Base-by-base conservation (phyloP, 306 rosid genomes). In the Cucumis melo region DNA sequence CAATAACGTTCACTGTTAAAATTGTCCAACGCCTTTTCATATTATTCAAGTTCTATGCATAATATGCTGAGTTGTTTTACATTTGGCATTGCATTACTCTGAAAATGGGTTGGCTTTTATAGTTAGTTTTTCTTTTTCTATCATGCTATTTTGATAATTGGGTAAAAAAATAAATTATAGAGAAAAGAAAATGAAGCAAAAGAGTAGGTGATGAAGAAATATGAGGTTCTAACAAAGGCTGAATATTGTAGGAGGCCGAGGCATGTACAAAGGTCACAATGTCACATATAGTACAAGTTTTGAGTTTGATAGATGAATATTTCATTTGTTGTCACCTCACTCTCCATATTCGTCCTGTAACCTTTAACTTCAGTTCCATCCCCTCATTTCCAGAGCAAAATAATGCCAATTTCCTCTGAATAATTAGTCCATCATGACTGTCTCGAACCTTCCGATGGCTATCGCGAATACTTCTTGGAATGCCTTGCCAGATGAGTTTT, bases 391-490 rank as follows among this genome's bases (percentile, higher is more conserved):
- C 87, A 0, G 90, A 87, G 79, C 85, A 82, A 77, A 78, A 81
- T 32, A 87, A 85, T 73, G 90, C 90, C 67, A 87, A 38, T 78
- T 77, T 84, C 78, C 88, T 79, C 68, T 80, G 90, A 77, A 87
- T 81, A 56, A 87, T 84, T 34, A 87, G 79, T 42, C 90, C 90
- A 56, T 87, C 90, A 41, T 81, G 86, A 74, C 88, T 82, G 74
- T 87, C 90, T 10, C 88, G 83, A 8, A 84, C 90, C 56, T 83
- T 87, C 54, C 74, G 62, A 80, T 87, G 90, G 80, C 85, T 84
- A 53, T 87, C 90, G 0, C 90, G 83, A 64, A 85, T 87, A 23
- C 90, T 87, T 81, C 88, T 71, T 0, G 90, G 90, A n/a, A 83
- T 75, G 44, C 90, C 90, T 77, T 87, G 86, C 90, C 90, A 87